phyloP scores from a whole-genome alignment of 2,329 filamentous ascomycete species.

The Didymella lethalis region DNA sequence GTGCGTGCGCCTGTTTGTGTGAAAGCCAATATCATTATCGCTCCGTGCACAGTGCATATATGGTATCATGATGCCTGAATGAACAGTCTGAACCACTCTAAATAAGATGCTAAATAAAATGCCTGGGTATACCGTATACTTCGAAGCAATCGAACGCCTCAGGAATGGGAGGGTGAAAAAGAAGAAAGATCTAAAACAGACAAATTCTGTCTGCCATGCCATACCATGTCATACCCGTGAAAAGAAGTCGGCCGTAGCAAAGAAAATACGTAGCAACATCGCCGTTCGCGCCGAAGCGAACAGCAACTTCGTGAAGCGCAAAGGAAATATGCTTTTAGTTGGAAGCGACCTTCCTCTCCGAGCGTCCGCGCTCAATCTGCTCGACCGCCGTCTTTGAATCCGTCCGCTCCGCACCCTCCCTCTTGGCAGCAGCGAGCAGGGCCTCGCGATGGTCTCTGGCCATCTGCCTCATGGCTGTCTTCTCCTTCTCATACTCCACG shows the following conservation, averaged over 20 bases:
- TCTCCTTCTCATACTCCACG: conserved; percentile 43
- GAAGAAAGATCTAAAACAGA: background rate
- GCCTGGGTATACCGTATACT: conserved; percentile 17
- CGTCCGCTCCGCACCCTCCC: conserved; percentile 6
- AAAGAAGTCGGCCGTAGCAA: background rate
- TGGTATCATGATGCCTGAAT: background rate
- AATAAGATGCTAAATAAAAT: background rate
- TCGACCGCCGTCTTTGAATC: conserved; percentile 24
- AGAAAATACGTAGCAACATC: background rate
- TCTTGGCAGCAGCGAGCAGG: conserved; percentile 20
- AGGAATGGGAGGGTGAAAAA: background rate
- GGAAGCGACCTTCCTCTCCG: conserved; percentile 12
- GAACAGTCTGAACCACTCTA: conserved; percentile 8
- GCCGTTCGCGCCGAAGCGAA: background rate
- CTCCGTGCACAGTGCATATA: conserved; percentile 1
- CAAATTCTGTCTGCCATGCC: background rate
- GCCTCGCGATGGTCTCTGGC: conserved; percentile 42
- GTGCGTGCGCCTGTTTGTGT: no score
- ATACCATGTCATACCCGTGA: background rate
- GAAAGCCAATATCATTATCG: background rate
- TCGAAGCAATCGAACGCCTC: conserved; percentile 7
- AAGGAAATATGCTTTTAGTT: conserved; percentile 14
- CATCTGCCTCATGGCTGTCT: conserved; percentile 36
- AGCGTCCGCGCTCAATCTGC: conserved; percentile 32
- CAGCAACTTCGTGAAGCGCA: background rate